These are phyloP conservation scores for Phytophthora sp. DNA, from an alignment of 352 stramenopile genomes.

Conservation along the genomic window DNA sequence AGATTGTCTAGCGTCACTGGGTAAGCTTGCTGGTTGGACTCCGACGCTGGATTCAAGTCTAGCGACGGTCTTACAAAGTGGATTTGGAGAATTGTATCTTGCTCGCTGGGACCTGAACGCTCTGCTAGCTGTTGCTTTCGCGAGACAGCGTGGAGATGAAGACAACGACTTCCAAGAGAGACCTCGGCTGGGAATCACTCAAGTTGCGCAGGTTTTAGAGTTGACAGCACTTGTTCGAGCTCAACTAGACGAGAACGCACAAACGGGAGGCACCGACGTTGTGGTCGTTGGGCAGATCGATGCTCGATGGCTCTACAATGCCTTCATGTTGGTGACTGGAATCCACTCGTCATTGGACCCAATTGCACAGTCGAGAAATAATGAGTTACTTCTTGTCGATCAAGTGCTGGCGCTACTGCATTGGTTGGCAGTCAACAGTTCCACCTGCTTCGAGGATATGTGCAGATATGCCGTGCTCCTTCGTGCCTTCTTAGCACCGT, in stretches of 20 bases:
- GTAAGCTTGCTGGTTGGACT: conserved; percentile 43
- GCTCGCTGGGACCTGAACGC: conserved; percentile 55
- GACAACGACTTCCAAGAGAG: conserved; percentile 52
- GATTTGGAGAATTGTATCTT: conserved; percentile 62
- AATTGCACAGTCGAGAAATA: background rate
- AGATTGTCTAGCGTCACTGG: conserved; percentile 43
- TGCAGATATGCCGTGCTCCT: conserved; percentile 37
- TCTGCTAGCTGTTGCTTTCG: conserved; percentile 49
- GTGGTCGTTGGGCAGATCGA: conserved; percentile 32
- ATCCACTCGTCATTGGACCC: background rate
- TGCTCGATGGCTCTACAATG: conserved; percentile 29
- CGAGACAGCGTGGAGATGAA: conserved; percentile 39
- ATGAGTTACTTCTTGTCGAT: conserved; percentile 29
- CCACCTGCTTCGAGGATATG: conserved; percentile 38
- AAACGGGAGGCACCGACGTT: conserved; percentile 3
- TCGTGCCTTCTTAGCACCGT: conserved; percentile 26
- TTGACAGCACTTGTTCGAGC: conserved; percentile 27
- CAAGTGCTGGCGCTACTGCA: conserved; percentile 41
- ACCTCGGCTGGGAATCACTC: conserved; percentile 25
- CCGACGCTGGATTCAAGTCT: conserved; percentile 13
- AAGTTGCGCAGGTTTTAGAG: conserved; percentile 50
- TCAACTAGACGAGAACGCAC: conserved; percentile 27
- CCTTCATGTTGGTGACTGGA: conserved; percentile 30
- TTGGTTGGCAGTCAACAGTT: conserved; percentile 37
- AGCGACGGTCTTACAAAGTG: conserved; percentile 10